Base-by-base conservation (phyloP, 352 stramenopile genomes). In the Phytophthora vignae region DNA sequence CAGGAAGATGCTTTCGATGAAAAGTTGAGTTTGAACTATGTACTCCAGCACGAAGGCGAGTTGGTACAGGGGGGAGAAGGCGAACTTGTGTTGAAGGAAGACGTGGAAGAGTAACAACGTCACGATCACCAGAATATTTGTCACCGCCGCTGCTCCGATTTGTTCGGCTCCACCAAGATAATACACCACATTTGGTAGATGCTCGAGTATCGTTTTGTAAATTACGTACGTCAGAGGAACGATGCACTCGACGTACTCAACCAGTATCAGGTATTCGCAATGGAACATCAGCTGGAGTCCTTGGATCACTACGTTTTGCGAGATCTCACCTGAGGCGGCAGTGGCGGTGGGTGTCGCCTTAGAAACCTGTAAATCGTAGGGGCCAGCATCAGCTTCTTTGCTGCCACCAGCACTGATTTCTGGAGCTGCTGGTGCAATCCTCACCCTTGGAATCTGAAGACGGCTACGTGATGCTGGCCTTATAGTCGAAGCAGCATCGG, bases 191-290 rank as follows among this genome's bases (percentile, higher is more conserved):
- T 54, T 54, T 9, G 48, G 48, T 6, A 54, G 19, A 29, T 29
- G 9, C n/a, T 15, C 12, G 3, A 12, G 21, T 31, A 54, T 19
- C n/a, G 12, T 17, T 54, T 54, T 54, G 48, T 54, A 54, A n/a
- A 54, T n/a, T 9, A 54, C 19, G 15, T 54, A 54, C 48, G 31
- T 29, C 2, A 54, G 7, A 4, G 48, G 48, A 12, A 54, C 48
- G 48, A 54, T 29, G 48, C 48, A 31, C 48, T 54, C 46, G 17
- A 54, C 48, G 21, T 54, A 54, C 9, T 54, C 48, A 19, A 29
- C 48, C 21, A 54, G 27, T 25, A 54, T 22, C 44, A 52, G 44
- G 44, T 52, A 52, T 17, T 22, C 44, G 21, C 44, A 52, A 52
- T 52, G 44, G 44, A 50, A 50, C 44, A 50, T 19, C 44, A 50